phyloP scores from a whole-genome alignment of 495 filamentous ascomycete genomes.

The Penicillium herquei region DNA sequence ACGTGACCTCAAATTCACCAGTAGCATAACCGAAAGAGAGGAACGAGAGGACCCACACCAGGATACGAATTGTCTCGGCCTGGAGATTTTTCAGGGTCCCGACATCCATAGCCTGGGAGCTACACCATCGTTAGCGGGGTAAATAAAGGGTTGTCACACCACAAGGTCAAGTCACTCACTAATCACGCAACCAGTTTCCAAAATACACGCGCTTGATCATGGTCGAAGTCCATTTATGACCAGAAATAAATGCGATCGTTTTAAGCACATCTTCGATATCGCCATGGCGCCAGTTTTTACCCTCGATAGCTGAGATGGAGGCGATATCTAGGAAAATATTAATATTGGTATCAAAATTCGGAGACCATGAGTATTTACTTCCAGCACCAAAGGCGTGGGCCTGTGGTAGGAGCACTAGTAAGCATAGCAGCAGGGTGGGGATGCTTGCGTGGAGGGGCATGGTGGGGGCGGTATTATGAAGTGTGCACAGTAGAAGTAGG shows the following conservation, averaged over 20 bases:
- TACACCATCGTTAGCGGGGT: conserved; percentile 23
- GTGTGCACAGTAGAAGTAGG: not conserved
- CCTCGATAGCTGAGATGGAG: conserved; percentile 88
- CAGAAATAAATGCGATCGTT: conserved; percentile 79
- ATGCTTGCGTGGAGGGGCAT: conserved; percentile 25
- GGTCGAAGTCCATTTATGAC: conserved; percentile 92
- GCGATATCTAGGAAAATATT: conserved; percentile 62
- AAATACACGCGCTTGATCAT: conserved; percentile 91
- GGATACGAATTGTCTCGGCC: conserved; percentile 82
- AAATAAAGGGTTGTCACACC: not conserved
- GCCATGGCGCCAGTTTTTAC: conserved; percentile 95
- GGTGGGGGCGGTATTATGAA: conserved; percentile 3
- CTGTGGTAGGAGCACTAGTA: conserved; percentile 57
- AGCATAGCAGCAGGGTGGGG: conserved; percentile 45
- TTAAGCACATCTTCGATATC: conserved; percentile 96
- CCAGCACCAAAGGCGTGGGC: conserved; percentile 84
- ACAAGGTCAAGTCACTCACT: conserved; percentile 29
- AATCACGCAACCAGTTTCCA: conserved; percentile 58
- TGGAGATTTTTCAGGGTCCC: conserved; percentile 87
- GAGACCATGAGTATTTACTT: conserved; percentile 40
- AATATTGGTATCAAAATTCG: conserved; percentile 5
- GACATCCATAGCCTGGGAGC: conserved; percentile 89
- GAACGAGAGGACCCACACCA: conserved; percentile 91
- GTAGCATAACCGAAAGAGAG: conserved; percentile 97
- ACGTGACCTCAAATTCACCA: conserved; percentile 92